Evolutionary conservation across 2,329 filamentous ascomycete species (phyloP).

Genomic region (Fusarium musae): DNA sequence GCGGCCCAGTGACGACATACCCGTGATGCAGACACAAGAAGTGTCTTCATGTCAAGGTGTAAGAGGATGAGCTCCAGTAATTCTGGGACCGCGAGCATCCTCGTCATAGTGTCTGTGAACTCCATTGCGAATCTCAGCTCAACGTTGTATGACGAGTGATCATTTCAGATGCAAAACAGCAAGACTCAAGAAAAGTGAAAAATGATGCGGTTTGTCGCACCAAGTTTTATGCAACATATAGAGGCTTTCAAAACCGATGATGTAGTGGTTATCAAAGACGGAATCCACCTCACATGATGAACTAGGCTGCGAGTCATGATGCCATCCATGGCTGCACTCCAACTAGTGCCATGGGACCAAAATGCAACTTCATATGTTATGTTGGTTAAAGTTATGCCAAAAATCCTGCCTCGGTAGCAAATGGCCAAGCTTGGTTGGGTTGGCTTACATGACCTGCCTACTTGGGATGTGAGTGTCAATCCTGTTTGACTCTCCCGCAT

Average conservation of each 20-base stretch:
- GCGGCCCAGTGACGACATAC: conserved; percentile 40
- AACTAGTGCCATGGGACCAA: neutral
- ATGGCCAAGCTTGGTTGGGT: neutral
- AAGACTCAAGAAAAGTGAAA: neutral
- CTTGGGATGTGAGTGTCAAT: neutral
- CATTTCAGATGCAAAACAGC: neutral
- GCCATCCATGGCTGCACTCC: conserved; percentile 5
- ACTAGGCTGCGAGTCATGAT: conserved; percentile 8
- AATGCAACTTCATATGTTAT: neutral
- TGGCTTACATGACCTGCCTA: neutral
- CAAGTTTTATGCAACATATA: neutral
- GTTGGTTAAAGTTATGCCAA: neutral
- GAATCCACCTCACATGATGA: neutral
- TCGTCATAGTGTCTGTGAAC: neutral
- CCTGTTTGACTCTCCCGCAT: neutral
- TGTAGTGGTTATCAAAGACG: neutral
- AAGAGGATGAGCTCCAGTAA: conserved; percentile 44
- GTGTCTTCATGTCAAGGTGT: conserved; percentile 42
- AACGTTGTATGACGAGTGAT: neutral
- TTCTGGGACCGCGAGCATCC: conserved; percentile 32
- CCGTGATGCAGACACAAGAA: conserved; percentile 41
- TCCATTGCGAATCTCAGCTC: neutral
- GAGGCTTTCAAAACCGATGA: neutral
- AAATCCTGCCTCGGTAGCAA: conserved; percentile 8
- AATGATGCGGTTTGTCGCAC: neutral